These are phyloP conservation scores for Septoria linicola DNA, from an alignment of 2,329 filamentous ascomycete genomes.

Conservation along the genomic window DNA sequence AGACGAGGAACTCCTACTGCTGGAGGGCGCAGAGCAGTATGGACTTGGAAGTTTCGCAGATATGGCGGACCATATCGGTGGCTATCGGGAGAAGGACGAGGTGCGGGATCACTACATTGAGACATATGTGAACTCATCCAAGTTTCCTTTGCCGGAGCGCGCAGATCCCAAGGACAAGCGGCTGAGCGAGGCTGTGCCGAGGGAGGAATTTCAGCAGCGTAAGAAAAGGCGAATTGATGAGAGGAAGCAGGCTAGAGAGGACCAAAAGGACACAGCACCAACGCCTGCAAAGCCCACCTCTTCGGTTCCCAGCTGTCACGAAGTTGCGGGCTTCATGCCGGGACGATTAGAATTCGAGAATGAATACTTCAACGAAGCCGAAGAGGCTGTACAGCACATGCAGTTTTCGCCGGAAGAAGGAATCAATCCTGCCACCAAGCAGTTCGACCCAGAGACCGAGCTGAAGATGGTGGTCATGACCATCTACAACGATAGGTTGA, in stretches of 20 bases:
- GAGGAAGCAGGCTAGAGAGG: slow-evolving; percentile 81
- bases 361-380: slow-evolving; percentile 94
- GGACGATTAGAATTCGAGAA: slow-evolving; percentile 96
- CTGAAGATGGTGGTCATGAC: slow-evolving; percentile 98
- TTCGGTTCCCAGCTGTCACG: slow-evolving; percentile 92
- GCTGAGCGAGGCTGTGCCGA: slow-evolving; percentile 74
- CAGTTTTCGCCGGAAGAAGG: slow-evolving; percentile 96
- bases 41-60: slow-evolving; percentile 96
- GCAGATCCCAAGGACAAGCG: slow-evolving; percentile 79
- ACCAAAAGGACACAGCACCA: slow-evolving; percentile 75
- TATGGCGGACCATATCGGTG: slow-evolving; percentile 96
- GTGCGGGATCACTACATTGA: slow-evolving; percentile 90
- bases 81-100: slow-evolving; percentile 90
- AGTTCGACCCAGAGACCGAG: slow-evolving; percentile 93
- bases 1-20: slow-evolving; percentile 87
- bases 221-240: slow-evolving; percentile 94
- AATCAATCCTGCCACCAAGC: slow-evolving; percentile 76
- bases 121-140: slow-evolving; percentile 78
- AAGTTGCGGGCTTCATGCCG: slow-evolving; percentile 98
- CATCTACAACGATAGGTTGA: slow-evolving; percentile 91
- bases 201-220: slow-evolving; percentile 87
- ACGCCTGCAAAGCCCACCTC: slow-evolving; percentile 90
- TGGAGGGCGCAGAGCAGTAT: slow-evolving; percentile 95
- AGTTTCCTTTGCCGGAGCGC: slow-evolving; percentile 82
- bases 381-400: slow-evolving; percentile 98